Base-by-base conservation (phyloP, 441 rosid species). In the Croton laevigatus region DNA sequence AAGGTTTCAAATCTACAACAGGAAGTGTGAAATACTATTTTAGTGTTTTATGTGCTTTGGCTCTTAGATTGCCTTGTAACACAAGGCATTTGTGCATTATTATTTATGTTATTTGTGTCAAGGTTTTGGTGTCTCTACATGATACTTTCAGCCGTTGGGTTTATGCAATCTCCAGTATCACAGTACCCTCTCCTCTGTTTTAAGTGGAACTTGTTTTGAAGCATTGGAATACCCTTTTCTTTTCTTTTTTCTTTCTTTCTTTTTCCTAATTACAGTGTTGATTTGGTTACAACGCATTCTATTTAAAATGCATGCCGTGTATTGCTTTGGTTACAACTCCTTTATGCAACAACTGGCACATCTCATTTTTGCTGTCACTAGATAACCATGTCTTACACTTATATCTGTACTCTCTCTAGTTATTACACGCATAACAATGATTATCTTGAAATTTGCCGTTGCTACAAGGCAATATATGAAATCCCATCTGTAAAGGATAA, bases 401-500 rank as follows among this genome's bases (percentile, higher is more conserved):
- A 2, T 55, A 7, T 16, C 53, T 68, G 51, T 37, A 62, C 62
- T 69, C 36, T 58, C 38, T 86, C 60, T 68, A 93, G 99, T 91
- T 95, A 95, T 68, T 88, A 91, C 75, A 76, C 93, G 54, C 96
- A 93, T 73, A 78, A 81, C 85, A 89, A 89, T 75, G 98, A 93
- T 53, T 95, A 95, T 81, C 84, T 95, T 59, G 99, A 95, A 79
- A 91, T 95, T 64, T 89, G 92, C 60, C 97, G 97, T 70, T 89
- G 97, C 93, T 93, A 95, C 79, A 91, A 89, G 93, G 81, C 98
- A 4, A 93, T 93, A 59, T 95, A 95, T 72, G 94, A 91, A 81
- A 95, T 95, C 65, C 97, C 91, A 38, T 83, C 93, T 53, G 89
- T 95, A 58, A 88, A 80, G 82, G 98, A 89, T 78, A 81, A 80